Evolutionary conservation across 192 early-diverging fungal species (phyloP).

Genomic region (Rhizoclosmatium globosum): DNA sequence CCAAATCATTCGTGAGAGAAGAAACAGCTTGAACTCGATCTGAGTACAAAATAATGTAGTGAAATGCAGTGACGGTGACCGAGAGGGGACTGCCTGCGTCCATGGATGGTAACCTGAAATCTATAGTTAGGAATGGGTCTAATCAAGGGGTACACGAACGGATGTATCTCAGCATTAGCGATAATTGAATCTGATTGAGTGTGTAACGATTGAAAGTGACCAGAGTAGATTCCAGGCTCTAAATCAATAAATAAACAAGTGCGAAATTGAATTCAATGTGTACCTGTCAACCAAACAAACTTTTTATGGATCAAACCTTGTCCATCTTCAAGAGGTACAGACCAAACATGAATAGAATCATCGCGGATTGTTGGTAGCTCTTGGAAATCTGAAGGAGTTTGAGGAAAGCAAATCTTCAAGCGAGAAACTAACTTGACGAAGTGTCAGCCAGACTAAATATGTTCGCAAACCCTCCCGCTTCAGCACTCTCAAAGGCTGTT

Average conservation of each 20-base stretch:
- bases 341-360: slow-evolving; percentile 68
- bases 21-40: slow-evolving; percentile 80
- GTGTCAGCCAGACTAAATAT: slow-evolving; percentile 78
- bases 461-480: slow-evolving; percentile 77
- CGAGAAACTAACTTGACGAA: slow-evolving; percentile 61
- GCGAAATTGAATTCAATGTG: neutral
- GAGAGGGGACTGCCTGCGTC: slow-evolving; percentile 70
- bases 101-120: slow-evolving; percentile 44
- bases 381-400: slow-evolving; percentile 60
- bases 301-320: slow-evolving; percentile 72
- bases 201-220: slow-evolving; percentile 81
- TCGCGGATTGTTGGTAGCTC: slow-evolving; percentile 71
- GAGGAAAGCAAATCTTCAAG: neutral
- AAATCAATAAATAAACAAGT: neutral
- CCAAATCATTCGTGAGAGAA: slow-evolving; percentile 81
- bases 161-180: slow-evolving; percentile 81
- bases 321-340: slow-evolving; percentile 69
- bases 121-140: slow-evolving; percentile 22
- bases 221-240: slow-evolving; percentile 88
- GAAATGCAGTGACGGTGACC: slow-evolving; percentile 87
- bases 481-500: slow-evolving; percentile 49
- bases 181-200: slow-evolving; percentile 81
- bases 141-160: slow-evolving; percentile 58
- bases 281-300: slow-evolving; percentile 92
- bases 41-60: slow-evolving; percentile 85